A percentile compares a stretch with the other conserved stretches of the same genome.
Conservation (phyloP, 2,329 filamentous ascomycete species). For the Paecilomyces fulvus region DNA sequence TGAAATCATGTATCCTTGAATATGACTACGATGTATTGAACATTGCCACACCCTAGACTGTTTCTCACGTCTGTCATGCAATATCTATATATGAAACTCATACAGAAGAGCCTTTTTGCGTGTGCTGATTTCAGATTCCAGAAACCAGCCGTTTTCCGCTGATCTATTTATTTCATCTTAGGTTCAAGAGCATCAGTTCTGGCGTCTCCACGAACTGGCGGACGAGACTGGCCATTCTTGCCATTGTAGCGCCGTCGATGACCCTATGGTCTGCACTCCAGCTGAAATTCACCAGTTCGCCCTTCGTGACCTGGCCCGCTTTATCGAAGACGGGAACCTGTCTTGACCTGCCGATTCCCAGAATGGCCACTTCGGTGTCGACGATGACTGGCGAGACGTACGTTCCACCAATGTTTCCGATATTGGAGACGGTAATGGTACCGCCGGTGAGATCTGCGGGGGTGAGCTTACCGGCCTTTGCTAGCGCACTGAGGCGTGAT, state of each 20-base stretch:
- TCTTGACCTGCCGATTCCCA: slow-evolving; percentile 77
- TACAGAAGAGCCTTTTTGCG: neutral
- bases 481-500: slow-evolving; percentile 61
- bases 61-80: neutral
- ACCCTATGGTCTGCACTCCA: slow-evolving; percentile 96
- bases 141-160: neutral
- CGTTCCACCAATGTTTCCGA: slow-evolving; percentile 87
- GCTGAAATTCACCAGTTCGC: slow-evolving; percentile 80
- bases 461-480: slow-evolving; percentile 64
- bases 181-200: slow-evolving; percentile 74
- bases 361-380: slow-evolving; percentile 80
- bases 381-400: slow-evolving; percentile 89
- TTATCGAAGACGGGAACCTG: slow-evolving; percentile 69
- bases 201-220: slow-evolving; percentile 72
- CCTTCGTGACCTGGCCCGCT: slow-evolving; percentile 55
- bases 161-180: slow-evolving; percentile 48
- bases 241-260: slow-evolving; percentile 90
- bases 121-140: neutral
- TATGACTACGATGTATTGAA: neutral
- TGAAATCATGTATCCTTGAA: neutral
- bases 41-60: neutral
- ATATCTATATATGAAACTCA: neutral
- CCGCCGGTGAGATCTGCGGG: slow-evolving; percentile 71
- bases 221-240: slow-evolving; percentile 76
- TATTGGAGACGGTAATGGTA: slow-evolving; percentile 94